phyloP scores from a whole-genome alignment of 331 rosid species.

The Cydonia oblonga region DNA sequence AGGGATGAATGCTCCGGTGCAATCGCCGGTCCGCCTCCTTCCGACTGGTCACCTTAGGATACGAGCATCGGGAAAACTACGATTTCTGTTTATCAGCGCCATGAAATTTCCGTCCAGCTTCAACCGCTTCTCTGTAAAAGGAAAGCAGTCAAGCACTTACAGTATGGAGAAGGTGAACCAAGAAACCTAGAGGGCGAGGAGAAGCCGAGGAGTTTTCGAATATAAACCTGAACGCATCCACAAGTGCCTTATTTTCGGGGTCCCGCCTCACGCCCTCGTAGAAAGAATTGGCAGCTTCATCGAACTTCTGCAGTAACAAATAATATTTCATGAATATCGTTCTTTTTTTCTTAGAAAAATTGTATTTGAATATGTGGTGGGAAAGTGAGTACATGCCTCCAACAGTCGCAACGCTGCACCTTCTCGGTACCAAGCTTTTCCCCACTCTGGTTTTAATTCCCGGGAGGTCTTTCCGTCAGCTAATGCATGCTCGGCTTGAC shows the following conservation, averaged over 20 bases:
- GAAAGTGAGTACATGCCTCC: conserved; percentile 52
- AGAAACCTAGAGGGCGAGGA: background rate
- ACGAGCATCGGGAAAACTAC: conserved; percentile 6
- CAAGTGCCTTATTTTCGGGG: conserved; percentile 79
- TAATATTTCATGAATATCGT: background rate
- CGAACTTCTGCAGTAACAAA: conserved; percentile 57
- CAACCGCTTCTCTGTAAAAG: conserved; percentile 82
- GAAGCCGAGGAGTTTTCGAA: background rate
- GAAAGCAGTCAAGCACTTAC: background rate
- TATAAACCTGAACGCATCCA: conserved; percentile 71
- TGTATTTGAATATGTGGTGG: background rate
- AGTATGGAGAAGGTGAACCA: background rate
- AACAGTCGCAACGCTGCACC: conserved; percentile 85
- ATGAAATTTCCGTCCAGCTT: conserved; percentile 81
- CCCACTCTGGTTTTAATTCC: conserved; percentile 80
- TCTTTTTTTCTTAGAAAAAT: background rate
- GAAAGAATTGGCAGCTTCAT: conserved; percentile 91
- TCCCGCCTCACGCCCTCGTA: conserved; percentile 77
- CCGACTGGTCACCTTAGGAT: background rate
- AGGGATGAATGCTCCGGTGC: background rate
- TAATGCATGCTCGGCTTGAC: conserved; percentile 82
- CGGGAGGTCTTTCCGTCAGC: conserved; percentile 86
- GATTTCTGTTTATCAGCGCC: conserved; percentile 33
- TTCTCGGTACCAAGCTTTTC: conserved; percentile 93
- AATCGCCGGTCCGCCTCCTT: background rate